Evolutionary conservation across 139 green algal species (phyloP), one percentile per base, ranked within the genome.

Genomic region (Edaphochlamys debaryana): DNA sequence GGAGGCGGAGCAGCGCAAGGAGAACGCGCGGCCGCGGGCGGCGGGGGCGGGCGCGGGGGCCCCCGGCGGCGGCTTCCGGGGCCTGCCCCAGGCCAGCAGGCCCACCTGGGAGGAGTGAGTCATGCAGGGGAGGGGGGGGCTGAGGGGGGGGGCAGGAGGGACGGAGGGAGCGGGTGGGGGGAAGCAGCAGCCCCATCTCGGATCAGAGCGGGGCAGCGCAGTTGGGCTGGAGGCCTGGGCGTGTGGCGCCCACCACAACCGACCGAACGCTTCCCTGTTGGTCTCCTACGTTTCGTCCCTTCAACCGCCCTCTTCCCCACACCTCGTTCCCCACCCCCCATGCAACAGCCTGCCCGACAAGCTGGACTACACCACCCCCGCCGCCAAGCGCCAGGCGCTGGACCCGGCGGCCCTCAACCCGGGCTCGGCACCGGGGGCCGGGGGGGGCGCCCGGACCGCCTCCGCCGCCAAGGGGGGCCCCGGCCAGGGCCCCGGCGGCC

Each of bases 361-460:
- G 64, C 5, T 83, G 22, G 63, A 83, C 45, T 83, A 56, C 64
- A 32, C 62, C 0, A 83, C 77, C 8, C 82, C 82, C 40, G 79
- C 62, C 52, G 73, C 74, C 56, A 87, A 87, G n/a, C 82, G 82
- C 52, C 82, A 87, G 58, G 82, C 82, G 0, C 78, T 75, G 50
- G 82, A 77, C 20, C 40, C 75, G 3, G 41, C 60, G 4, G 75
- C 75, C 5, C 32, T 63, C 13, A 81, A 81, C 60, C 75, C 75
- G 2, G 60, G 40, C 7, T 81, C 84, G 6, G 56, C 19, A 58
- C 48, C 48, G n/a, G n/a, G n/a, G n/a, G n/a, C n/a, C n/a, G n/a
- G n/a, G n/a, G n/a, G n/a, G 45, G 45, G 11, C 45, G 45, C 45
- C 11, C 45, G 45, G 45, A 54, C 73, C 2, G 56, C 30, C 9